A percentile compares a stretch with the other conserved stretches of the same genome.
Evolutionary conservation across 106 monocot species (phyloP).

Genomic region (Ottelia alismoides): DNA sequence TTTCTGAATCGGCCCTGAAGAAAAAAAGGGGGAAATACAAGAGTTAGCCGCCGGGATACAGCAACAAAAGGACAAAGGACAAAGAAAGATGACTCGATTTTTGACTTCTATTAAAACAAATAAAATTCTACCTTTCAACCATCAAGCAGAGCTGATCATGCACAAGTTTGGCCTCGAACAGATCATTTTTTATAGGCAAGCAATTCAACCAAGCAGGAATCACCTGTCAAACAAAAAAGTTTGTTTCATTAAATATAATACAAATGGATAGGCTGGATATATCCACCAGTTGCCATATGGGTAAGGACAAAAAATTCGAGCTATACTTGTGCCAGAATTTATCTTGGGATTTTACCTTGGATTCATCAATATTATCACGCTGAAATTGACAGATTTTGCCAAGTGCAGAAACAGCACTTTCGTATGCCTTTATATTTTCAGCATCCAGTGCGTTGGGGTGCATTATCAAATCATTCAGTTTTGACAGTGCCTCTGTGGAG

Average conservation of each 20-base stretch:
- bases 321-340: too few relatives aligned
- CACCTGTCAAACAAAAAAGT: conserved; percentile 26
- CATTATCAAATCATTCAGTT: conserved; percentile 57
- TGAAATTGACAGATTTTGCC: conserved; percentile 89
- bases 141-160: conserved; percentile 88
- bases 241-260: background rate
- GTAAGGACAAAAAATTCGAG: background rate
- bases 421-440: conserved; percentile 92
- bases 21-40: too few relatives aligned
- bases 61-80: conserved; percentile 3
- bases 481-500: conserved; percentile 84
- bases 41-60: background rate
- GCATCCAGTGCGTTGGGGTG: conserved; percentile 56
- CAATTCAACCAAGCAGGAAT: conserved; percentile 90
- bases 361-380: conserved; percentile 62
- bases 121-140: conserved; percentile 99
- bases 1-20: conserved; percentile 58
- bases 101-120: too few relatives aligned
- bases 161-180: conserved; percentile 94
- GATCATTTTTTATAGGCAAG: conserved; percentile 76
- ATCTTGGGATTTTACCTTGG: conserved; percentile 62
- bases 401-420: conserved; percentile 91
- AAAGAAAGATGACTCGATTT: too few relatives aligned
- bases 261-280: background rate
- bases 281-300: too few relatives aligned